phyloP scores from a whole-genome alignment of 441 rosid species.

The Cnidoscolus chayamansa region DNA sequence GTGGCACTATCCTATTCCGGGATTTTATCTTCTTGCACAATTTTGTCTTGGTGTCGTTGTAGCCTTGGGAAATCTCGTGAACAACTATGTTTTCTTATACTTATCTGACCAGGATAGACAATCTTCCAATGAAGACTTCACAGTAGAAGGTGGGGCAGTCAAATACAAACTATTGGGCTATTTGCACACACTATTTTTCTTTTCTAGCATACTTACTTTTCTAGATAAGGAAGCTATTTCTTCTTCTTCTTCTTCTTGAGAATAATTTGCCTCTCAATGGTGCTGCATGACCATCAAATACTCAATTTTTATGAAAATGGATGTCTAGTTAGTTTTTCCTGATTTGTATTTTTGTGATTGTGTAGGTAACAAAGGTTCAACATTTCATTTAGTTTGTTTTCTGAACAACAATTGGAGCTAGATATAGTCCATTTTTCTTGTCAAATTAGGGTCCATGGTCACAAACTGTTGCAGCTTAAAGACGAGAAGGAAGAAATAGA shows the following conservation, averaged over 20 bases:
- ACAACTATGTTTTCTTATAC: conserved; percentile 86
- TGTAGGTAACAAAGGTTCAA: no score
- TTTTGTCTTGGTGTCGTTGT: conserved; percentile 94
- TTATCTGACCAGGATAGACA: conserved; percentile 65
- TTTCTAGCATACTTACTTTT: not conserved
- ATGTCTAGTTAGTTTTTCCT: not conserved
- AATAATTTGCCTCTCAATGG: not conserved
- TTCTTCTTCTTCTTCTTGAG: no score
- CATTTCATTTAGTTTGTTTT: no score
- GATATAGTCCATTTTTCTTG: no score
- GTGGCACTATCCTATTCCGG: conserved; percentile 98
- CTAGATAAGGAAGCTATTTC: no score
- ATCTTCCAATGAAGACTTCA: conserved; percentile 45
- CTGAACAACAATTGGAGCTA: no score
- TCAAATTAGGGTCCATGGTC: no score
- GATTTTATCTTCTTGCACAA: conserved; percentile 93
- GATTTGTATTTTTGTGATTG: no score
- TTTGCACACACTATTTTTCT: not conserved
- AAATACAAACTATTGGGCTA: not conserved
- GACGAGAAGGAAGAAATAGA: no score
- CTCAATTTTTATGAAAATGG: not conserved
- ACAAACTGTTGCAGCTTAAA: no score
- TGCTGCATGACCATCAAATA: not conserved
- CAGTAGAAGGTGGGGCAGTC: conserved; percentile 57
- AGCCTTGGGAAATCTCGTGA: conserved; percentile 95